A percentile compares a stretch with the other conserved stretches of the same genome.
phyloP scores from a whole-genome alignment of 495 filamentous ascomycete genomes.

The Annulohypoxylon nitens region DNA sequence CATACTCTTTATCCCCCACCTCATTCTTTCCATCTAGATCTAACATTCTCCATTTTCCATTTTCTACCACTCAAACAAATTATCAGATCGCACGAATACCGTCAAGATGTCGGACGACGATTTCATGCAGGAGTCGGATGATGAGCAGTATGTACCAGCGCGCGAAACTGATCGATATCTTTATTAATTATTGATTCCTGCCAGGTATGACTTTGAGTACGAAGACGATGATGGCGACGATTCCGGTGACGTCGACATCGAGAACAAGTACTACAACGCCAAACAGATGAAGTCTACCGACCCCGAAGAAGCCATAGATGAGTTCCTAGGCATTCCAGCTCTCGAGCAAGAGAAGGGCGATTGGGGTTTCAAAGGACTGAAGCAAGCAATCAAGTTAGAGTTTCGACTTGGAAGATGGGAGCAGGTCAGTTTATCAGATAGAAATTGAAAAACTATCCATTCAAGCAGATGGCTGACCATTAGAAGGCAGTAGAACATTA shows the following conservation, averaged over 20 bases:
- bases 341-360: constrained; percentile 91
- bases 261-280: constrained; percentile 99
- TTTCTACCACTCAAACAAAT: constrained; percentile 5
- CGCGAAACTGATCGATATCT: background rate
- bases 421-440: constrained; percentile 67
- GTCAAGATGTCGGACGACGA: constrained; percentile 90
- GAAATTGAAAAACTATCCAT: background rate
- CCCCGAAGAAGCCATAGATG: constrained; percentile 88
- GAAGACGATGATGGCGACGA: constrained; percentile 90
- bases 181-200: constrained; percentile 27
- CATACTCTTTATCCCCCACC: too few species aligned
- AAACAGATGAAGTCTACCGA: constrained; percentile 93
- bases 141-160: constrained; percentile 74
- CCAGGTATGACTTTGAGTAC: constrained; percentile 96
- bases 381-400: constrained; percentile 97
- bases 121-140: constrained; percentile 98
- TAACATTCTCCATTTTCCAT: background rate
- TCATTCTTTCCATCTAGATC: background rate
- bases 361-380: constrained; percentile 98
- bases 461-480: constrained; percentile 14
- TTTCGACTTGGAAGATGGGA: constrained; percentile 88
- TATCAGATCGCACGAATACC: constrained; percentile 20
- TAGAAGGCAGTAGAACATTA: constrained; percentile 93
- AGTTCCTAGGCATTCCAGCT: constrained; percentile 88
- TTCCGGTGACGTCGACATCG: constrained; percentile 89